These are phyloP conservation scores for Neofusicoccum laricinum DNA, from an alignment of 2,329 filamentous ascomycete species.

Conservation along the genomic window DNA sequence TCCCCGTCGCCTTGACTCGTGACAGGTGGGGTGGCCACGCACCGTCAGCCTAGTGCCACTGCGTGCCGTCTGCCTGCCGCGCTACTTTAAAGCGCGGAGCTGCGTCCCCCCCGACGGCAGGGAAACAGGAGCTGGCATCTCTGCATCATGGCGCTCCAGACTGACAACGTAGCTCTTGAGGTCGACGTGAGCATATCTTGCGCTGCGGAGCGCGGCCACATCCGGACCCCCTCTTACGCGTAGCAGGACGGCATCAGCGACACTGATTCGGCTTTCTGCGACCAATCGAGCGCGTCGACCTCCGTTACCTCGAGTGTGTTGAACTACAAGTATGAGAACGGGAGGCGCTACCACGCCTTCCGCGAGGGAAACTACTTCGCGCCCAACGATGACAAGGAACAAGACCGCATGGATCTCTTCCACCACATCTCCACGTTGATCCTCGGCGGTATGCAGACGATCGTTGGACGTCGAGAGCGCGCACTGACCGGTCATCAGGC, in stretches of 20 bases:
- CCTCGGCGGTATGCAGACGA: conserved; percentile 27
- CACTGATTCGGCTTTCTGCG: not conserved
- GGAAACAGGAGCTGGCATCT: too few relatives aligned
- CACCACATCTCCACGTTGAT: conserved; percentile 38
- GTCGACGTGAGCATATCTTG: not conserved
- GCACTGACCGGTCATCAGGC: not conserved
- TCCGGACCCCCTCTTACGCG: too few relatives aligned
- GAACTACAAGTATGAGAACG: conserved; percentile 22
- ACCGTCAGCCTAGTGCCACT: too few relatives aligned
- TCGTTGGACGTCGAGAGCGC: not conserved
- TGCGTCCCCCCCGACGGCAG: too few relatives aligned
- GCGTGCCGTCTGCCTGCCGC: too few relatives aligned
- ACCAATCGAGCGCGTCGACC: conserved; percentile 22
- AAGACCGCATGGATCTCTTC: conserved; percentile 35
- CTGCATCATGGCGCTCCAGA: not conserved
- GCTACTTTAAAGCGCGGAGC: too few relatives aligned
- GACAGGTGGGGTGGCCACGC: too few relatives aligned
- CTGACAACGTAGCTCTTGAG: not conserved
- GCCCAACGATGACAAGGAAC: conserved; percentile 38
- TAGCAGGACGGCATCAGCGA: not conserved
- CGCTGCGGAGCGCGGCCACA: not conserved
- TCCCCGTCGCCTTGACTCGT: too few relatives aligned
- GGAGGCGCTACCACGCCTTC: conserved; percentile 22
- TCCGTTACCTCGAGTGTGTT: conserved; percentile 35
- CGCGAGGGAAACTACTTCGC: conserved; percentile 33